These are phyloP conservation scores for Coemansia sp. DNA, from an alignment of 192 early-diverging fungal species.

Conservation along the genomic window DNA sequence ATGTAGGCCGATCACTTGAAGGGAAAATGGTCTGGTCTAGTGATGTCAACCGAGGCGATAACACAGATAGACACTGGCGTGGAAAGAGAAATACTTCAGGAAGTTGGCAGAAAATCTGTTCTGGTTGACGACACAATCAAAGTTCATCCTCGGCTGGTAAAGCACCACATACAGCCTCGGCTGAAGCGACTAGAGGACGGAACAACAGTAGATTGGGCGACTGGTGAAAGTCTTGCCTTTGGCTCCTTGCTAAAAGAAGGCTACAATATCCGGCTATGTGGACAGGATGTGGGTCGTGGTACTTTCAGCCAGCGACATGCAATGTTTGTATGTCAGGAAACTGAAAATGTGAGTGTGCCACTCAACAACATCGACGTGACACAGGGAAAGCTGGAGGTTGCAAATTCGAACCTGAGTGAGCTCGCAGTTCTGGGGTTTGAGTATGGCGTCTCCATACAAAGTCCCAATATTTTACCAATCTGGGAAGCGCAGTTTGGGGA, in stretches of 20 bases:
- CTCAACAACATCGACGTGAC: constrained; percentile 65
- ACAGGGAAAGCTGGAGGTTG: constrained; percentile 76
- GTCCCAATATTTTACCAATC: constrained; percentile 80
- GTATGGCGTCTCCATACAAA: constrained; percentile 89
- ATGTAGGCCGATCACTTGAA: constrained; percentile 54
- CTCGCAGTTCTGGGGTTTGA: constrained; percentile 96
- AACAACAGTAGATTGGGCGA: constrained; percentile 87
- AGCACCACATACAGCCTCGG: constrained; percentile 88
- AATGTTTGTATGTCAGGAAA: constrained; percentile 92
- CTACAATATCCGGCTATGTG: constrained; percentile 87
- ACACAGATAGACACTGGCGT: constrained; percentile 62
- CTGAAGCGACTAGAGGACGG: constrained; percentile 69
- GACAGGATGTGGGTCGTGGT: constrained; percentile 96
- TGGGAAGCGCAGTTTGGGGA: constrained; percentile 99
- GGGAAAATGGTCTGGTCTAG: constrained; percentile 80
- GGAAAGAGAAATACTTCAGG: constrained; percentile 57
- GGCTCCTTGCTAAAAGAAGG: constrained; percentile 83
- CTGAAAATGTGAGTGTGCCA: constrained; percentile 82
- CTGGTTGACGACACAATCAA: constrained; percentile 62
- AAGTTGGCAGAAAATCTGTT: constrained; percentile 81
- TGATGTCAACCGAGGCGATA: constrained; percentile 58
- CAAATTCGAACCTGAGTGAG: constrained; percentile 89
- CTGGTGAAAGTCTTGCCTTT: constrained; percentile 88
- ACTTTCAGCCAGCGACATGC: constrained; percentile 97
- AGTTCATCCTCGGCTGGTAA: constrained; percentile 80